Evolutionary conservation across 495 filamentous ascomycete species (phyloP).

Genomic region (Penicillium cataractarum): DNA sequence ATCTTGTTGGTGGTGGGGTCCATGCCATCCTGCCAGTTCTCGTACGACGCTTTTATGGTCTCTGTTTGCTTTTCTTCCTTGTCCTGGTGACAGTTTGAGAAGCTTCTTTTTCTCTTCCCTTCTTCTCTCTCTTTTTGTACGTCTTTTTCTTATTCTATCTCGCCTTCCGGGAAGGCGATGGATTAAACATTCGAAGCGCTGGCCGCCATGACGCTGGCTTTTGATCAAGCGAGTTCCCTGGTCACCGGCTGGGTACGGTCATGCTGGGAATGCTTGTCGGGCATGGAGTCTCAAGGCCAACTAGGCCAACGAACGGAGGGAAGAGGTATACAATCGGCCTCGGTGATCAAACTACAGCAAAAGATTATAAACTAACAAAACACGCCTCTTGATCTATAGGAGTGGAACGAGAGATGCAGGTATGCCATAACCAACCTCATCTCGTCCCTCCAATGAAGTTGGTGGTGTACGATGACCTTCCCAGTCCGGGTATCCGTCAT

Average conservation of each 20-base stretch:
- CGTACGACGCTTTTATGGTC: slow-evolving; percentile 21
- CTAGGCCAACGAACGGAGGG: slow-evolving; percentile 29
- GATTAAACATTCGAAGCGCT: slow-evolving; percentile 40
- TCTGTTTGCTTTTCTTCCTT: slow-evolving; percentile 14
- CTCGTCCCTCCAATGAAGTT: slow-evolving; percentile 52
- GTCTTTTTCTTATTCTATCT: slow-evolving; percentile 5
- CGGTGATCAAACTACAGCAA: not conserved
- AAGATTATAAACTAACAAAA: not conserved
- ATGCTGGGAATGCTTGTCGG: slow-evolving; percentile 43
- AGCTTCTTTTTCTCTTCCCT: not conserved
- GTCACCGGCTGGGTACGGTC: slow-evolving; percentile 49
- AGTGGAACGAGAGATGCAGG: slow-evolving; percentile 49
- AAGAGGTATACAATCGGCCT: slow-evolving; percentile 27
- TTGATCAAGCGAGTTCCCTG: slow-evolving; percentile 47
- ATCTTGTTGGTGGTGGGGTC: slow-evolving; percentile 20
- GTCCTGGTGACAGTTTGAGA: not conserved
- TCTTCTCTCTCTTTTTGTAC: slow-evolving; percentile 19
- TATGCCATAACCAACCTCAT: slow-evolving; percentile 55
- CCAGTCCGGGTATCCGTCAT: slow-evolving; percentile 35
- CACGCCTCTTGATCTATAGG: slow-evolving; percentile 18
- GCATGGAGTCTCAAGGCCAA: slow-evolving; percentile 31
- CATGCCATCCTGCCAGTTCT: not conserved
- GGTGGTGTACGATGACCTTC: slow-evolving; percentile 43
- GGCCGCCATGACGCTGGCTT: slow-evolving; percentile 49
- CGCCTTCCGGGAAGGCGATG: slow-evolving; percentile 33